Base-by-base conservation (phyloP, 2,329 filamentous ascomycete genomes). In the Penicillium sclerotiorum region DNA sequence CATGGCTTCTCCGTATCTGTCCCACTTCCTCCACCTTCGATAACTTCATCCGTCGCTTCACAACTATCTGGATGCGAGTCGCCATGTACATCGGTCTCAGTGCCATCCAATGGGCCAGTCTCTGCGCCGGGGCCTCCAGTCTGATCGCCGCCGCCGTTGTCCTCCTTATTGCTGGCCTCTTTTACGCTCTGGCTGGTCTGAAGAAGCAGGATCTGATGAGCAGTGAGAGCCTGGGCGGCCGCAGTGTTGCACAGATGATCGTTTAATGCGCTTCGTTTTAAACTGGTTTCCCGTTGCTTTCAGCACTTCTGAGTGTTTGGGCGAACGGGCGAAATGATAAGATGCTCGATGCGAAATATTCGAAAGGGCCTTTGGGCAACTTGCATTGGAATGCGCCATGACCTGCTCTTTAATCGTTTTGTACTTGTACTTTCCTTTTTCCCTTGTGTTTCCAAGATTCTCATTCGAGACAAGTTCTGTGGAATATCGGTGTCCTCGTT, bases 231-330 rank as follows among this genome's bases (percentile, higher is more conserved):
- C 80, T 99, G 45, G 94, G 94, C 59, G 94, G 94, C 45, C 87
- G 90, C 60, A 93, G 93, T 45, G 88, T 96, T 61, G 94, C 91
- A 55, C 92, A 96, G 79, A 96, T 97, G 93, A 96, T 97, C 75
- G 91, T 97, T 67, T 95, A 60, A 61, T 48, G 22, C 23, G 20
- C 37, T 52, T 33, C 38, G 7, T 2, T 43, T 37, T 15, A 37
- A 35, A 27, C 42, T 33, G 23, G 33, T 47, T 23, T 33, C 21
- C 36, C 42, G 48, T 30, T 40, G n/a, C 36, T 44, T 45, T 25
- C 22, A 42, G 42, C 18, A 45, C 17, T 37, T 32, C 33, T 23
- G 36, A 12, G 12, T 28, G 33, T 40, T 21, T 40, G 23, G 18
- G 35, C 23, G 17, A 36, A 30, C 50, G 47, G 49, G 35, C 37